These are phyloP conservation scores for Tricholoma saponaceum DNA, from an alignment of 768 basidiomycete species.

Conservation along the genomic window DNA sequence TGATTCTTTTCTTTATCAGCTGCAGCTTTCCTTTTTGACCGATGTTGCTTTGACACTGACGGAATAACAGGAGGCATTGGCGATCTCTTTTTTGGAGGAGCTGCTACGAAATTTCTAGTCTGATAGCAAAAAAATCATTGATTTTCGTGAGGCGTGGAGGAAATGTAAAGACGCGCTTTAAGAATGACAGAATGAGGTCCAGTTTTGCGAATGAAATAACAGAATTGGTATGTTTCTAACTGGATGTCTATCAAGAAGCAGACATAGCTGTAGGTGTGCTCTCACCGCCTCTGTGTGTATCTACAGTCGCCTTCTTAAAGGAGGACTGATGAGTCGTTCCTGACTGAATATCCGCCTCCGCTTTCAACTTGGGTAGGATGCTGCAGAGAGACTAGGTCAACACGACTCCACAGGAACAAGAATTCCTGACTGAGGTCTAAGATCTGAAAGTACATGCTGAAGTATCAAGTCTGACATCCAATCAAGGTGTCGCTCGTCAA, in stretches of 20 bases:
- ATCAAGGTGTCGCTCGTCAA: conserved; percentile 81
- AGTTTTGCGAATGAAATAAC: conserved; percentile 81
- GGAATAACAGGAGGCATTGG: conserved; percentile 17
- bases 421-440: conserved; percentile 58
- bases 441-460: conserved; percentile 75
- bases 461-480: conserved; percentile 89
- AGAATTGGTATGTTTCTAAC: conserved; percentile 84
- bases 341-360: conserved; percentile 46
- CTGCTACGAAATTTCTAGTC: conserved; percentile 37
- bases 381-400: conserved; percentile 28
- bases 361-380: conserved; percentile 61
- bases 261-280: neutral
- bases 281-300: conserved; percentile 83
- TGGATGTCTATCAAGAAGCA: conserved; percentile 1
- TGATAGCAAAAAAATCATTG: conserved; percentile 10
- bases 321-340: conserved; percentile 35
- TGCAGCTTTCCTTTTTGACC: conserved; percentile 19
- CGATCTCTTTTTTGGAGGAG: conserved; percentile 19
- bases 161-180: conserved; percentile 50
- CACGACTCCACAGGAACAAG: conserved; percentile 9
- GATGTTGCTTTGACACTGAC: conserved; percentile 11
- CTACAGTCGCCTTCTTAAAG: conserved; percentile 66
- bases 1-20: conserved; percentile 2
- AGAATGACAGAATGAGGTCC: conserved; percentile 79
- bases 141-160: neutral